phyloP scores from a whole-genome alignment of 75 land plant genomes.

The Cupressus sempervirens region DNA sequence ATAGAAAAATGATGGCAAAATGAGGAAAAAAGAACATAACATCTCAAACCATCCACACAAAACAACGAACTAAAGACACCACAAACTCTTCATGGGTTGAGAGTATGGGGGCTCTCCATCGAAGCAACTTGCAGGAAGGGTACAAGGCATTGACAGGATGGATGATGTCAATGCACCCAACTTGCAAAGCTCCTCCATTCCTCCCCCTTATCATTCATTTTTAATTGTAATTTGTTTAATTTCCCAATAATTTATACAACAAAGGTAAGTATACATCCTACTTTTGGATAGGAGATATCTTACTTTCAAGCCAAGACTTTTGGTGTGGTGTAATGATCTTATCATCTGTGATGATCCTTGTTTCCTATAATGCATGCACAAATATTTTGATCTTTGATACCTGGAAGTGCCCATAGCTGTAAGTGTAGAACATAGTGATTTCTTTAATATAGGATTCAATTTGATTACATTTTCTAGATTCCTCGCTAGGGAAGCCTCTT shows the following conservation, averaged over 20 bases:
- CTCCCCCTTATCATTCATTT: no score
- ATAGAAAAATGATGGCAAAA: no score
- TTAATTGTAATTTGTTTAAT: not conserved
- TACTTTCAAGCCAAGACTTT: not conserved
- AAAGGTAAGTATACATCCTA: not conserved
- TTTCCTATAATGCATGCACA: not conserved
- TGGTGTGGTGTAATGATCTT: not conserved
- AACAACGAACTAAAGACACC: no score
- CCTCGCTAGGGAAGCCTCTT: not conserved
- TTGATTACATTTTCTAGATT: not conserved
- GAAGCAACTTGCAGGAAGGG: no score
- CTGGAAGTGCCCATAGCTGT: not conserved
- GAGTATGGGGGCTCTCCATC: no score
- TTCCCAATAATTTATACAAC: not conserved
- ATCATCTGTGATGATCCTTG: not conserved
- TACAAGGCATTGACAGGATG: no score
- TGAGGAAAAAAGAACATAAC: no score
- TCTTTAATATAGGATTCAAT: not conserved
- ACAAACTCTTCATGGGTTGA: no score
- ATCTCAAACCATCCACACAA: no score
- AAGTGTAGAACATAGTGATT: not conserved
- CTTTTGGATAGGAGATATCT: not conserved
- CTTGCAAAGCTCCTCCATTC: no score
- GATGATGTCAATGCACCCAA: no score
- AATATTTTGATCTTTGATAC: not conserved